phyloP scores from a whole-genome alignment of 257 asterid genomes.

The Cruciata laevipes region DNA sequence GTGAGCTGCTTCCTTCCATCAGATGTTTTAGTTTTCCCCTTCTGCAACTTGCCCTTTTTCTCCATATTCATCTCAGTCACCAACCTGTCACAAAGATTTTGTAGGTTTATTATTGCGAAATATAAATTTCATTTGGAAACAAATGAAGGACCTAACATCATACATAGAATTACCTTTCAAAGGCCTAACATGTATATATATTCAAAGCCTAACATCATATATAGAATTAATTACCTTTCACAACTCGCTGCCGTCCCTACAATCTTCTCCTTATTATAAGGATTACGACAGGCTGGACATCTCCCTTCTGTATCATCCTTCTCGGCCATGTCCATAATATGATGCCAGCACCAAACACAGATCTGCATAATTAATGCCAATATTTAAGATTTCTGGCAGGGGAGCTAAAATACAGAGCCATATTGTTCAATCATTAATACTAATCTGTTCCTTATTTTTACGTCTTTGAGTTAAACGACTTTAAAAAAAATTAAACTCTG shows the following conservation, averaged over 20 bases:
- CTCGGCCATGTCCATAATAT: conserved; percentile 96
- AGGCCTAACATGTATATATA: not conserved
- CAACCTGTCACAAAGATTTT: conserved; percentile 41
- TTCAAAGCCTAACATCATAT: not conserved
- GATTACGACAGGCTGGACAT: conserved; percentile 95
- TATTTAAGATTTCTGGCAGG: not conserved
- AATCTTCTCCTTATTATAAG: conserved; percentile 95
- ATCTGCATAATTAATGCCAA: conserved; percentile 37
- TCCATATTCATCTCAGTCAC: conserved; percentile 67
- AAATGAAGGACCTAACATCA: conserved; percentile 5
- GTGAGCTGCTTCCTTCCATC: conserved; percentile 89
- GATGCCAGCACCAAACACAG: conserved; percentile 99
- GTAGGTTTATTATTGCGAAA: conserved; percentile 13
- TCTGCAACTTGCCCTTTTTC: conserved; percentile 56
- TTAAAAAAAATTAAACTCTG: not conserved
- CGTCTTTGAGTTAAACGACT: not conserved
- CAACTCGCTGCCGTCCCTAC: conserved; percentile 71
- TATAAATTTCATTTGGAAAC: conserved; percentile 7
- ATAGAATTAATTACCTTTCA: conserved; percentile 47
- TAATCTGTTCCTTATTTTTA: not conserved
- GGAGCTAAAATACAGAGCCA: not conserved
- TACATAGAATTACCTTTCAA: not conserved
- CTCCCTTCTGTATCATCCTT: conserved; percentile 91
- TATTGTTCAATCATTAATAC: not conserved
- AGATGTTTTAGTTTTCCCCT: conserved; percentile 63